Evolutionary conservation across 495 filamentous ascomycete genomes (phyloP).

Genomic region (Hypoxylon subgilvum): DNA sequence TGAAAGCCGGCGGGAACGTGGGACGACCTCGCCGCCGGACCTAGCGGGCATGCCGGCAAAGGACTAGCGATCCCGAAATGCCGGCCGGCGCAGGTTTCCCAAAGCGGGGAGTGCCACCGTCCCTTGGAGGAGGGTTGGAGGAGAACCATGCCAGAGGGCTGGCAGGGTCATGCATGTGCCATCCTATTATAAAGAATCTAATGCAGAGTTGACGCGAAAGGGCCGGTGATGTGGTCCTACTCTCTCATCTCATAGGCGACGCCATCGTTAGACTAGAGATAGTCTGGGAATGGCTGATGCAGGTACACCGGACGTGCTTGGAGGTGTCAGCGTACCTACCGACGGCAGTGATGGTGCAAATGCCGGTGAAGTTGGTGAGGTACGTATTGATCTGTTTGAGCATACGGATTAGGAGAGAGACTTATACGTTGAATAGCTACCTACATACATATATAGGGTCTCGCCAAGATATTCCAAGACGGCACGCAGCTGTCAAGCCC

Average conservation of each 20-base stretch:
- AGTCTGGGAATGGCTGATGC: conserved; percentile 31
- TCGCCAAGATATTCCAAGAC: conserved; percentile 18
- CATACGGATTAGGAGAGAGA: neutral
- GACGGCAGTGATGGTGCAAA: conserved; percentile 26
- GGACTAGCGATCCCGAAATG: conserved; percentile 30
- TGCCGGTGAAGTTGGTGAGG: conserved; percentile 20
- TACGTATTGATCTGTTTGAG: neutral
- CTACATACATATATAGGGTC: conserved; percentile 14
- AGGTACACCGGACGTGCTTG: conserved; percentile 30
- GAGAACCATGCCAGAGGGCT: conserved; percentile 18
- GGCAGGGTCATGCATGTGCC: neutral
- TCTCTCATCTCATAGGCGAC: conserved; percentile 10
- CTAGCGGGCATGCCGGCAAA: conserved; percentile 21
- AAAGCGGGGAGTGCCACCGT: conserved; percentile 26
- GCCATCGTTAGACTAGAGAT: neutral
- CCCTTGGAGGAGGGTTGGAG: neutral
- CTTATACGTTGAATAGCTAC: too few species aligned
- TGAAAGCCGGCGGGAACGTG: conserved; percentile 25
- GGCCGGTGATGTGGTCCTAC: neutral
- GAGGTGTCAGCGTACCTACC: conserved; percentile 19
- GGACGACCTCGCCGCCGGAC: conserved; percentile 25
- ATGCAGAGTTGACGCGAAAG: conserved; percentile 14
- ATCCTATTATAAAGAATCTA: conserved; percentile 12
- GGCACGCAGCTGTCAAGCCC: conserved; percentile 14
- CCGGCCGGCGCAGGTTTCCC: conserved; percentile 31